phyloP scores from a whole-genome alignment of 495 filamentous ascomycete genomes.

The Penicillium cinerascens region DNA sequence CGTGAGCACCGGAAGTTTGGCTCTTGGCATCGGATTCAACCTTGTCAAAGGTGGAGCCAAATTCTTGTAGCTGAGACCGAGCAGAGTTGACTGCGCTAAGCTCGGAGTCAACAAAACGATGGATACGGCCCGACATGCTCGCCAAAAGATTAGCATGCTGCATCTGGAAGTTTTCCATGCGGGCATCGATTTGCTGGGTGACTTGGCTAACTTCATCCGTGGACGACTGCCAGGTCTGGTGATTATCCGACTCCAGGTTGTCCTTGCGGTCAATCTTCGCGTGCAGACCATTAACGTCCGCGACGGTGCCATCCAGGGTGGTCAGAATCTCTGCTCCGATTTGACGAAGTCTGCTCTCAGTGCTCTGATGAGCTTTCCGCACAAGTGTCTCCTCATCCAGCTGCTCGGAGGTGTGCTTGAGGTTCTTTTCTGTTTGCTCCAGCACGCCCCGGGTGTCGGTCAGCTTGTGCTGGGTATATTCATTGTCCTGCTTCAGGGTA shows the following conservation, averaged over 20 bases:
- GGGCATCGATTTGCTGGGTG: constrained; percentile 69
- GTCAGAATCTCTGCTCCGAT: constrained; percentile 72
- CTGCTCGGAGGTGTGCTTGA: constrained; percentile 68
- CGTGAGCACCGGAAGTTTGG: constrained; percentile 67
- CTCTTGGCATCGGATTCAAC: constrained; percentile 63
- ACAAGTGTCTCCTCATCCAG: constrained; percentile 77
- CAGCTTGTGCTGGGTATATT: constrained; percentile 64
- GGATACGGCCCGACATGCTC: constrained; percentile 64
- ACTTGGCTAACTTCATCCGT: constrained; percentile 68
- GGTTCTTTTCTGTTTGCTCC: constrained; percentile 79
- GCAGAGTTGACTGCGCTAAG: constrained; percentile 62
- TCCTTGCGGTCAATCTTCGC: constrained; percentile 79
- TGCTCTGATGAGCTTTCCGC: constrained; percentile 79
- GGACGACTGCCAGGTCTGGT: constrained; percentile 73
- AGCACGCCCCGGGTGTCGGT: constrained; percentile 76
- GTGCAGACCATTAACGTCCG: constrained; percentile 75
- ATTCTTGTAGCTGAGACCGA: constrained; percentile 64
- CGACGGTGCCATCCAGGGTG: constrained; percentile 69
- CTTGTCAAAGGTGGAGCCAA: constrained; percentile 59
- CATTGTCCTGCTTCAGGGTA: constrained; percentile 79
- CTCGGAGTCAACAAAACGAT: constrained; percentile 68
- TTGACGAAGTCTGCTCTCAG: constrained; percentile 68
- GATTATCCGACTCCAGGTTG: constrained; percentile 74
- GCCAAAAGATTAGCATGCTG: constrained; percentile 69
- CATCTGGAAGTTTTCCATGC: constrained; percentile 62